Percentiles rank a stretch among this genome's conserved stretches.
phyloP scores from a whole-genome alignment of 2,329 filamentous ascomycete species.

The Keithomyces neogunnii region DNA sequence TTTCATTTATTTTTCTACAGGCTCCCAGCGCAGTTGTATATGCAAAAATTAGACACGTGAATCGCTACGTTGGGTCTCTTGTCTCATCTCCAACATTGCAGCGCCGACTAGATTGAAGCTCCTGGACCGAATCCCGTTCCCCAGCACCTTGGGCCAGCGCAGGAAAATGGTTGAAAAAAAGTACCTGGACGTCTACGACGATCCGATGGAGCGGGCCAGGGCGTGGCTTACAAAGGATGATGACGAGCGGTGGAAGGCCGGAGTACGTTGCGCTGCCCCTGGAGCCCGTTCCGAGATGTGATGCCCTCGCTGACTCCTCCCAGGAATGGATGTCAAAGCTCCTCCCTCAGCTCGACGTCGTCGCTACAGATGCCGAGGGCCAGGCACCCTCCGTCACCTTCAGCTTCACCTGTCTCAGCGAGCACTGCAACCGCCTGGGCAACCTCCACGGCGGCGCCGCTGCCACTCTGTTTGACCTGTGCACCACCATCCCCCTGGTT shows the following conservation, averaged over 20 bases:
- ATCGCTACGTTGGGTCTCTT: too few relatives aligned
- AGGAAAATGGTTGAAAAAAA: slow-evolving; percentile 7
- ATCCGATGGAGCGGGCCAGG: slow-evolving; percentile 21
- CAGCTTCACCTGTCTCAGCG: slow-evolving; percentile 37
- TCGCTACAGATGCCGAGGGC: slow-evolving; percentile 23
- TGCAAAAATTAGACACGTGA: too few relatives aligned
- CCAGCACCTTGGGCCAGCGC: too few relatives aligned
- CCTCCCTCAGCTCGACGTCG: slow-evolving; percentile 31
- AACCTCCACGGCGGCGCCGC: slow-evolving; percentile 57
- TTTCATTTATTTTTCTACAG: too few relatives aligned
- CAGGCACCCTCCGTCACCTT: slow-evolving; percentile 35
- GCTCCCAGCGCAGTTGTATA: too few relatives aligned
- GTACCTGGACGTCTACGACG: slow-evolving; percentile 19
- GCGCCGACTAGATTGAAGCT: too few relatives aligned
- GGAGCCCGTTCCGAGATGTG: background rate
- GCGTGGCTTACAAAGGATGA: slow-evolving; percentile 22
- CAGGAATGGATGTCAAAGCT: slow-evolving; percentile 39
- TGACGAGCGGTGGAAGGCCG: slow-evolving; percentile 19
- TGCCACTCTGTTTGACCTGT: slow-evolving; percentile 59
- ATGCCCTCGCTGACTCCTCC: background rate
- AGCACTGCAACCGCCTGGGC: slow-evolving; percentile 43
- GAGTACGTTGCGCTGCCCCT: slow-evolving; percentile 15
- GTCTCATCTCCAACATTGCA: too few relatives aligned
- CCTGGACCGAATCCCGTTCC: too few relatives aligned
- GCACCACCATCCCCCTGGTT: slow-evolving; percentile 50